Evolutionary conservation across 495 filamentous ascomycete species (phyloP), one percentile per base, ranked within the genome.

Genomic region (Jackrogersella minutella): DNA sequence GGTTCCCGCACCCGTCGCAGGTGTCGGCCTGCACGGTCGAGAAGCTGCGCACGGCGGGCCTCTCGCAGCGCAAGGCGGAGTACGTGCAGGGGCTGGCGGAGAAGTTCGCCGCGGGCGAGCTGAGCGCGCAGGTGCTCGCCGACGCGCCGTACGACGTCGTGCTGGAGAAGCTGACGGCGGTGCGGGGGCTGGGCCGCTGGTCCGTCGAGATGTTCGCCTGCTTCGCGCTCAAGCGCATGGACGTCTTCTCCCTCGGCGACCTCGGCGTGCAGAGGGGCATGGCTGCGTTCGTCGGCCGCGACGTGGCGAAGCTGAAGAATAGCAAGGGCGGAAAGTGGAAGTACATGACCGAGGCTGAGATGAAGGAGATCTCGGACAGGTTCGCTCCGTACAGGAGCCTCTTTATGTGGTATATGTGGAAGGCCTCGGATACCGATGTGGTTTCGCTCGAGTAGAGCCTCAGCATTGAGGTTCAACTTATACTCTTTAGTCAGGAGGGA

Each of bases 151-250:
- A 99, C 78, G 93, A 96, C 50, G 93, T 97, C 68, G 79, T 99
- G 10, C 73, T 97, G 30, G 84, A 90, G 78, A 89, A 83, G 70
- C 77, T 99, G 62, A 90, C 86, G n/a, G 90, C 91, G 16, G 93
- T 99, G 30, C 81, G 93, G 31, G 95, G 95, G 3, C 76, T 99
- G 50, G 95, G 95, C 2, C 82, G 79, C 62, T 98, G 96, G 95
- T 92, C 88, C 53, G 95, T 94, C 17, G 93, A 97, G 81, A 98
- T 97, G 94, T 99, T 99, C 79, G 90, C 93, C 62, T 90, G 90
- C 73, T 98, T 98, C 76, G 89, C 85, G 9, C 78, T 98, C 41
- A 97, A 97, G 83, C 83, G 96, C 21, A 88, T 91, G 82, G 94
- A 98, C 81, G 89, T 99, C 22, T 97, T 99, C 71, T 92, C 90